A percentile compares a stretch with the other conserved stretches of the same genome.
Evolutionary conservation across 2,329 filamentous ascomycete species (phyloP).

Genomic region (Penicillium sp.): DNA sequence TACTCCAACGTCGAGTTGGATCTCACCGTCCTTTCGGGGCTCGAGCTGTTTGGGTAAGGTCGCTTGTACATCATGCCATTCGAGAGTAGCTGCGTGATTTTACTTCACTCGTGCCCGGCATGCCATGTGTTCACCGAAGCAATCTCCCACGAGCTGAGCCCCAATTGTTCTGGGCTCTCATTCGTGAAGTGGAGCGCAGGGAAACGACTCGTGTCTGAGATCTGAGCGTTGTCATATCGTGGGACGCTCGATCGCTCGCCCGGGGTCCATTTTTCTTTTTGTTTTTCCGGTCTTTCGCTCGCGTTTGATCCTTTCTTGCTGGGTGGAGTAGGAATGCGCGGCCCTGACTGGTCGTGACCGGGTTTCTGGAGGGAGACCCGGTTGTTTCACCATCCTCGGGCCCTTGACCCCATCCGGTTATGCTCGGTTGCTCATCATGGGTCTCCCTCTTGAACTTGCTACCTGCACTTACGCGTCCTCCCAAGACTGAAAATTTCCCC

Average conservation of each 20-base stretch:
- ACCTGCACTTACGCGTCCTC: constrained; percentile 31
- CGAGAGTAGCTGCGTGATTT: not conserved
- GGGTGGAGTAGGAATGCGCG: constrained; percentile 11
- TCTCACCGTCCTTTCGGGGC: constrained; percentile 8
- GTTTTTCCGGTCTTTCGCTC: not conserved
- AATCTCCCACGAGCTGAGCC: not conserved
- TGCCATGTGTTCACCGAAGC: not conserved
- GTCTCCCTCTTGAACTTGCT: constrained; percentile 21
- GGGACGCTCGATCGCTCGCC: not conserved
- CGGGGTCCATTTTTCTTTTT: not conserved
- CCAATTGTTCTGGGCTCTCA: not conserved
- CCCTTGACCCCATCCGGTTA: constrained; percentile 26
- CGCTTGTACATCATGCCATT: too few species aligned
- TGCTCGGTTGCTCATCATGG: constrained; percentile 14
- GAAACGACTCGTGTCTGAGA: not conserved
- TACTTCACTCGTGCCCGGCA: too few species aligned
- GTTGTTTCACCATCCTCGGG: constrained; percentile 33
- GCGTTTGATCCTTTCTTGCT: constrained; percentile 3
- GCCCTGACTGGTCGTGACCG: constrained; percentile 15
- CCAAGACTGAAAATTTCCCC: constrained; percentile 7
- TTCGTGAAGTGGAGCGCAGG: not conserved
- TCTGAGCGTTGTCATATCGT: not conserved
- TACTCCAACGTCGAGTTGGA: not conserved
- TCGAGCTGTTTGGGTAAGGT: constrained; percentile 1
- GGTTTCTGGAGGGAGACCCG: constrained; percentile 8